Base-by-base conservation (phyloP, 352 stramenopile species). In the Pythium plurisporium region DNA sequence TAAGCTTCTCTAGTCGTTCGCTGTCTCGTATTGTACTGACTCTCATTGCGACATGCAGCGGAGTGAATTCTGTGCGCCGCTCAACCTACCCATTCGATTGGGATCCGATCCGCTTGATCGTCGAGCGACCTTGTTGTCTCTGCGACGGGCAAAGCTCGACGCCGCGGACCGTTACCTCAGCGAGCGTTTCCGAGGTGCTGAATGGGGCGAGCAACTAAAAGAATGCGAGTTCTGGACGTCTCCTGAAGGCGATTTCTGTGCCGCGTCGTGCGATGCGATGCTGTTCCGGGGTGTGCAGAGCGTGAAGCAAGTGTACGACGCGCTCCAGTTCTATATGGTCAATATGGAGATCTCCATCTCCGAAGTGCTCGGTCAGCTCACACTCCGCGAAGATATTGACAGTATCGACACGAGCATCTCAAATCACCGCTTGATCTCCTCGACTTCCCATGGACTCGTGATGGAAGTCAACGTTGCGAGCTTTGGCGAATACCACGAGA, bases 261-360 rank as follows among this genome's bases (percentile, higher is more conserved):
- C 17, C 45, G 53, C 3, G 72, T 66, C n/a, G n/a, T n/a, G n/a
- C 34, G 66, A 80, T 30, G 55, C 79, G 33, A 66, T 72, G 12
- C 73, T 72, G 25, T 84, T 82, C 44, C 65, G 65, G 5, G 62
- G 65, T 12, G 65, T 73, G 1, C 42, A 64, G 22, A 76, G 68
- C 2, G 56, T 85, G n/a, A 68, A 64, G 19, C 65, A 82, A 49
- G 73, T 86, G n/a, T 83, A 69, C 26, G 74, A 87, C 5, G 64
- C 69, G 8, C 62, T 82, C n/a, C 49, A 69, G 9, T 73, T 58
- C 11, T 79, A 75, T 56, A 64, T 75, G 19, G 22, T 69, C 11
- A 82, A 77, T 22, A 74, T 83, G 61, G 72, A 87, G 49, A 85
- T 83, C 46, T 76, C 59, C 3, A 76, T 87, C 25, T 80, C 74